A percentile compares a stretch with the other conserved stretches of the same genome.
phyloP scores from a whole-genome alignment of 1,284 basidiomycete genomes.

The Heimioporus retisporus region DNA sequence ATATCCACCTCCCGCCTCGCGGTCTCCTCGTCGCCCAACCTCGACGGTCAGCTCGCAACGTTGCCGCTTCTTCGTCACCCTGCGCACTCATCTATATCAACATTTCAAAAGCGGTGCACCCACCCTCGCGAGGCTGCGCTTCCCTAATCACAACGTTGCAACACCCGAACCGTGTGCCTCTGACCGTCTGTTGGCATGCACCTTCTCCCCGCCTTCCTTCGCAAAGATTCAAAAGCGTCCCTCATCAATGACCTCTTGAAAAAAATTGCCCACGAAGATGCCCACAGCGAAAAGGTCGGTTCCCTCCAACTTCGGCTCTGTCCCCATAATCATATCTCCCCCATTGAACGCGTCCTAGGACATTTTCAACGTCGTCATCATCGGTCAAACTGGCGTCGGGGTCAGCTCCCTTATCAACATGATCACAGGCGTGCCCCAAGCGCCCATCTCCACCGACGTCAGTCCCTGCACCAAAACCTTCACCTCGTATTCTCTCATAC shows the following conservation, averaged over 20 bases:
- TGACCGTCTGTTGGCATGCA: slow-evolving; percentile 28
- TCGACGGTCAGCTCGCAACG: not conserved
- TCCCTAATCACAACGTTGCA: not conserved
- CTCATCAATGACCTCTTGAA: slow-evolving; percentile 36
- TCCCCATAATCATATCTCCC: slow-evolving; percentile 1
- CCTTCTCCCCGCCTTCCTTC: slow-evolving; percentile 38
- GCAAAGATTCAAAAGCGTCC: slow-evolving; percentile 38
- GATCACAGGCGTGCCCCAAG: slow-evolving; percentile 26
- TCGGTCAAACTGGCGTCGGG: slow-evolving; percentile 43
- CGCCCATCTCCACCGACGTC: slow-evolving; percentile 40
- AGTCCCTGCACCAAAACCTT: slow-evolving; percentile 39
- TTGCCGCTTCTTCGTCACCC: not conserved
- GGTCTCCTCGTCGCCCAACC: not conserved
- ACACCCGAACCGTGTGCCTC: not conserved
- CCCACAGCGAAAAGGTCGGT: slow-evolving; percentile 34
- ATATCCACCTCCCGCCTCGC: not conserved
- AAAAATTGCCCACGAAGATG: slow-evolving; percentile 31
- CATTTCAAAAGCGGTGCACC: not conserved
- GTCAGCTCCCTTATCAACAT: slow-evolving; percentile 38
- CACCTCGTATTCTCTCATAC: slow-evolving; percentile 36
- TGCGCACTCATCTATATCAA: not conserved
- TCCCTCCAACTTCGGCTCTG: not conserved
- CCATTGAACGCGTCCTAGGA: slow-evolving; percentile 26
- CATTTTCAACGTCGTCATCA: slow-evolving; percentile 42
- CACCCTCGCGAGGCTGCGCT: not conserved